Evolutionary conservation across 805 yeast species (phyloP), one percentile per base, ranked within the genome.

Genomic region (Monosporozyma solicola): DNA sequence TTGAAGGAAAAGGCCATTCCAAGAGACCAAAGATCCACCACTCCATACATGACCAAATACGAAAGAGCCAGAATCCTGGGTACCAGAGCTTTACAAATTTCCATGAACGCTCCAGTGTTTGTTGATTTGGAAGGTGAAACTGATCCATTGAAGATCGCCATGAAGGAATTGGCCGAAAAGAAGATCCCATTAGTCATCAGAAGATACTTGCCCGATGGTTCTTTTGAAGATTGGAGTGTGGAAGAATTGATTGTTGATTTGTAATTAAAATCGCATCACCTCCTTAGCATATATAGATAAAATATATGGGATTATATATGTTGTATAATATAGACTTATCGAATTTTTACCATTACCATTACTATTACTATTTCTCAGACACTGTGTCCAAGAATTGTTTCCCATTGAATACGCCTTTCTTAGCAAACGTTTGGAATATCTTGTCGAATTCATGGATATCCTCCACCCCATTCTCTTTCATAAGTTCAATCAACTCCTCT

Each of bases 121-220:
- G 99, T 94, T 44, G 99, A 95, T 66, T 81, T 94, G 54, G 99
- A 94, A 73, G 99, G 99, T 66, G 99, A 95, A 71, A 95, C 99
- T 2, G 99, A 94, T 69, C 99, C 99, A 13, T 76, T 94, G 66
- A 97, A 91, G 71, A 94, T 94, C 57, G 97, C 99, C 55, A 85
- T 89, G 88, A 94, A 95, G 71, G 99, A 94, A 71, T 79, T 94
- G 57, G 81, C 95, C 1, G 98, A 94, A 71, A 83, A 87, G 71
- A 94, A 91, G 70, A 90, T 95, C 53, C 99, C 99, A 1, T 78
- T 94, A 63, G 95, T 95, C 47, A 87, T 94, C 49, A 83, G 99
- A 79, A 80, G 99, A 72, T 95, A 89, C 67, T 78, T 94, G 61
- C 99, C 99, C 3, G 99, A 95, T 68, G 96, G 98, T 5, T 82